Conservation (phyloP, 2,329 filamentous ascomycete genomes). For the Stemphylium beticola region DNA sequence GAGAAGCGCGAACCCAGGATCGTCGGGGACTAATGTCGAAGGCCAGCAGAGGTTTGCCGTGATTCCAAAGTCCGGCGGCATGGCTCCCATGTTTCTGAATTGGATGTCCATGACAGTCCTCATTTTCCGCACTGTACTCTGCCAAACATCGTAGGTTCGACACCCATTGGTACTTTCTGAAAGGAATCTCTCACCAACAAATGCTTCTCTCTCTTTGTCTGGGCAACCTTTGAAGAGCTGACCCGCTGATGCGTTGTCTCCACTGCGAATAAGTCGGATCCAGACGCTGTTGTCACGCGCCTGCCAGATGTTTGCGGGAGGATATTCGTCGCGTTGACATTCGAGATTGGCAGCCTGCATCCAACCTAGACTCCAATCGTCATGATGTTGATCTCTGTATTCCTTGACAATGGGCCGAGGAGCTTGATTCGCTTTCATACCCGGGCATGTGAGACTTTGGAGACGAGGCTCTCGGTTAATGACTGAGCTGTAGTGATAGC, state of each 20-base stretch:
- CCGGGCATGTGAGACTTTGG: neutral
- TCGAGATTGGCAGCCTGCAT: neutral
- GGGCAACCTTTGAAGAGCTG: neutral
- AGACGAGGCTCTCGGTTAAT: neutral
- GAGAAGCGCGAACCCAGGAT: slow-evolving; percentile 1
- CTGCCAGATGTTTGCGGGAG: neutral
- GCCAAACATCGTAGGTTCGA: neutral
- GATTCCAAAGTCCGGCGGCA: neutral
- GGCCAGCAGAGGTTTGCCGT: slow-evolving; percentile 1
- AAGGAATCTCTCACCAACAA: neutral
- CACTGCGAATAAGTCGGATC: neutral
- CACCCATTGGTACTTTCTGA: neutral
- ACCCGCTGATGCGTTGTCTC: neutral
- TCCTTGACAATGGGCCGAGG: neutral
- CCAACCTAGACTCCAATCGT: neutral
- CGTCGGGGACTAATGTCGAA: neutral
- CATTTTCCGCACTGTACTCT: neutral
- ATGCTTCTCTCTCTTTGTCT: neutral
- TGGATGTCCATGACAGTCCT: neutral
- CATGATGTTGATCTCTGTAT: neutral
- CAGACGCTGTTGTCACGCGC: neutral
- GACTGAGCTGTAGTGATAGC: neutral
- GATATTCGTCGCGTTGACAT: neutral
- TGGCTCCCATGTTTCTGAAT: neutral
- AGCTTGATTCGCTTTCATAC: no score